Percentiles rank a stretch among this genome's conserved stretches.
These are phyloP conservation scores for Candida tetrigidarum DNA, from an alignment of 1,139 yeast genomes.

Conservation along the genomic window DNA sequence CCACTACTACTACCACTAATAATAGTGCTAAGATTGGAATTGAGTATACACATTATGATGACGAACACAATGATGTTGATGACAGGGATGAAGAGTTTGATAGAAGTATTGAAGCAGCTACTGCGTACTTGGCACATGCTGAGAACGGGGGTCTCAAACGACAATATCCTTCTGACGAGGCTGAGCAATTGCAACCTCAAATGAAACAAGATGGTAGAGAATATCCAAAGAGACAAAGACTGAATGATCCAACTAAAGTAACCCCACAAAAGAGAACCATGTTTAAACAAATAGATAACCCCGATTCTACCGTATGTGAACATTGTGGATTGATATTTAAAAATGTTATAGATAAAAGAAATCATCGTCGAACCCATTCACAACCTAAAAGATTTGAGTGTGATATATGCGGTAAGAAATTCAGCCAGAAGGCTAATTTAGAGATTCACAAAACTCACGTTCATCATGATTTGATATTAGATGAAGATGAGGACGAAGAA, in stretches of 20 bases:
- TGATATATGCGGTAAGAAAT: conserved; percentile 24
- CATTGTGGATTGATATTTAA: conserved; percentile 16
- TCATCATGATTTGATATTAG: conserved; percentile 20
- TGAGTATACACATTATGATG: conserved; percentile 1
- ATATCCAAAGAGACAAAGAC: conserved; percentile 1
- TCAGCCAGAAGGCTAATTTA: conserved; percentile 26
- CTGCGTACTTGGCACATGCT: not conserved
- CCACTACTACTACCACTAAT: not conserved
- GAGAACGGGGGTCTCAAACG: too few species aligned
- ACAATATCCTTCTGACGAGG: too few species aligned
- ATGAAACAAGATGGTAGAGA: not conserved
- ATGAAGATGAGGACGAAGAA: conserved; percentile 8
- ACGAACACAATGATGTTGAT: conserved; percentile 8
- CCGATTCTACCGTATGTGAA: conserved; percentile 17
- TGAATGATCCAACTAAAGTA: conserved; percentile 5
- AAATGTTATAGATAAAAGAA: conserved; percentile 20
- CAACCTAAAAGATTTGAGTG: conserved; percentile 22
- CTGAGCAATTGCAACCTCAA: too few species aligned
- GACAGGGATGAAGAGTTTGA: conserved; percentile 11
- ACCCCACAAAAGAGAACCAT: conserved; percentile 19
- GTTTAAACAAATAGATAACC: conserved; percentile 18
- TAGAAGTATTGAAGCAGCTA: not conserved
- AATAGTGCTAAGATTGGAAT: conserved; percentile 1
- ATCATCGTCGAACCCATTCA: conserved; percentile 21
- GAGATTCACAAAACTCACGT: conserved; percentile 19